Base-by-base conservation (phyloP, 1,139 yeast species). In the Lodderomyces beijingensis region DNA sequence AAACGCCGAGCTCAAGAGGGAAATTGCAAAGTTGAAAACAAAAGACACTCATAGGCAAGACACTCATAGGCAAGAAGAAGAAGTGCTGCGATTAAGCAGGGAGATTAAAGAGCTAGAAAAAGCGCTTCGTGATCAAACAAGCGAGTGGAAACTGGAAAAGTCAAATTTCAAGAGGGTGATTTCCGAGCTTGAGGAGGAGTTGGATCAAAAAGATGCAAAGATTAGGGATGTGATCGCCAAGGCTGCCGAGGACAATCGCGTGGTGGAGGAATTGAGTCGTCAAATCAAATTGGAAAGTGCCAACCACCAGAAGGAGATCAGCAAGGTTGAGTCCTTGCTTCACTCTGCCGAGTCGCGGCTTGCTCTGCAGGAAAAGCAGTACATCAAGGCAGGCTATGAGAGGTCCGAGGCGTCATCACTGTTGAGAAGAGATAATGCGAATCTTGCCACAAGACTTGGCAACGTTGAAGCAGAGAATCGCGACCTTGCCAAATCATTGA, bases 371-470 rank as follows among this genome's bases (percentile, higher is more conserved):
- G n/a, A n/a, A n/a, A n/a, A n/a, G n/a, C n/a, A n/a, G n/a, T n/a
- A n/a, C n/a, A n/a, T n/a, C n/a, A n/a, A n/a, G n/a, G n/a, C n/a
- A n/a, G n/a, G n/a, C n/a, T n/a, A n/a, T n/a, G n/a, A n/a, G n/a
- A n/a, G n/a, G n/a, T n/a, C n/a, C n/a, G n/a, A n/a, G n/a, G n/a
- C n/a, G n/a, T n/a, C 5, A 12, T 20, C 7, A 36, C 33, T 18
- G 24, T 35, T 11, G 28, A 25, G 10, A 16, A 24, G 16, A 27
- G 30, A 15, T 18, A 36, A n/a, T 12, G 22, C 11, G 32, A 31
- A 3, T 24, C n/a, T 36, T 8, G 24, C 18, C 15, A 17, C 21
- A 9, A 33, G 24, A 14, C 3, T 35, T 24, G 24, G n/a, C n/a
- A 19, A 19, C 22, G n/a, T n/a, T 26, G 29, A 11, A 32, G 31